Evolutionary conservation across 2,329 filamentous ascomycete species (phyloP).

Genomic region (Hyphodiscus sp.): DNA sequence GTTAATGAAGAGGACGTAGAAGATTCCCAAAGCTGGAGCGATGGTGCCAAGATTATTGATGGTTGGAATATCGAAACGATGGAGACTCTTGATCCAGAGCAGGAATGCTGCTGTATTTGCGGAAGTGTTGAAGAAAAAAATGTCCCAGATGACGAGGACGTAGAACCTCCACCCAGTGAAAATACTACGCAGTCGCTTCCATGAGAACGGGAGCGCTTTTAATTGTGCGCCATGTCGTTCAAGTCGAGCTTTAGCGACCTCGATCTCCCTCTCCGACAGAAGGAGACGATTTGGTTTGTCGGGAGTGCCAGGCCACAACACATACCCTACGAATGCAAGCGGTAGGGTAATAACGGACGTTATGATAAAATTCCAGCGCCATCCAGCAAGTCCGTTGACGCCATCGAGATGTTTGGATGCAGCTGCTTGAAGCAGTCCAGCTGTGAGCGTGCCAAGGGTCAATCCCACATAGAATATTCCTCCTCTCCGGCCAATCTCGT

Average conservation of each 20-base stretch:
- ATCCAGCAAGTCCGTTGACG: conserved; percentile 25
- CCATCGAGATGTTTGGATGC: conserved; percentile 17
- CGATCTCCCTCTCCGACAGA: conserved; percentile 40
- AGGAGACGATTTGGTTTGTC: conserved; percentile 43
- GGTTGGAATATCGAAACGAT: conserved; percentile 38
- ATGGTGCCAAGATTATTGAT: conserved; percentile 48
- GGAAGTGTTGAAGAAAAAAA: conserved; percentile 52
- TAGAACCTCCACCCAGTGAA: conserved; percentile 42
- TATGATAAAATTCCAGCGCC: conserved; percentile 49
- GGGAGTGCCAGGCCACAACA: conserved; percentile 45
- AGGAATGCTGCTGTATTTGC: conserved; percentile 44
- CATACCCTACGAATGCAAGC: conserved; percentile 42
- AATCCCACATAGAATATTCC: conserved; percentile 23
- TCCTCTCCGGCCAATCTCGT: conserved; percentile 25
- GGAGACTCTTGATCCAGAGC: conserved; percentile 51
- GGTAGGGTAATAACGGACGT: conserved; percentile 48
- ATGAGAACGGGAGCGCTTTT: conserved; percentile 40
- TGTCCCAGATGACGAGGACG: conserved; percentile 42
- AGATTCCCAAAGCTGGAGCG: conserved; percentile 48
- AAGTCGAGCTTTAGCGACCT: conserved; percentile 39
- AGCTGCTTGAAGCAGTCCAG: conserved; percentile 21
- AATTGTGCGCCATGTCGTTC: conserved; percentile 40
- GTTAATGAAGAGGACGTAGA: conserved; percentile 47
- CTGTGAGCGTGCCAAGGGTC: conserved; percentile 22
- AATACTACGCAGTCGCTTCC: conserved; percentile 36